Evolutionary conservation across 768 basidiomycete species (phyloP).

Genomic region (Thelephora aurantiotincta): DNA sequence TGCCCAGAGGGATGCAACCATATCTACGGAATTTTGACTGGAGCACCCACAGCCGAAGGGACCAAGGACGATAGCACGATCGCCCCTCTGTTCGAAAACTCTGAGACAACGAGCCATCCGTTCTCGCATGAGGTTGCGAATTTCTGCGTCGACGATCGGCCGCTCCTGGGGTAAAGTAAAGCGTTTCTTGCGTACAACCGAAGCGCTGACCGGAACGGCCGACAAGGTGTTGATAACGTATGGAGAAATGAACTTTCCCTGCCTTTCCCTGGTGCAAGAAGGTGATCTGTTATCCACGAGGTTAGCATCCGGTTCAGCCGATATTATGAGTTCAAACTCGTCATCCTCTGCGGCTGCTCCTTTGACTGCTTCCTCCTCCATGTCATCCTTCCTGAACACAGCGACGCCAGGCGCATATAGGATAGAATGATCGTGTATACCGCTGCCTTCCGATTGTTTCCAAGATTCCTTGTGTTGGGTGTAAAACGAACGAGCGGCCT

Average conservation of each 20-base stretch:
- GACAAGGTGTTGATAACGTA: slow-evolving; percentile 26
- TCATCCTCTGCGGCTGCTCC: slow-evolving; percentile 6
- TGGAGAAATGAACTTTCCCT: slow-evolving; percentile 21
- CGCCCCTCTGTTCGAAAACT: slow-evolving; percentile 27
- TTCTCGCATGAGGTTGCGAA: slow-evolving; percentile 28
- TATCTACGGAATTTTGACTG: slow-evolving; percentile 25
- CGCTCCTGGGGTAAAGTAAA: slow-evolving; percentile 19
- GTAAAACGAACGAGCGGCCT: slow-evolving; percentile 25
- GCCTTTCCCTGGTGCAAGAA: background rate
- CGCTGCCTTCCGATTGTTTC: slow-evolving; percentile 20
- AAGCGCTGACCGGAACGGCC: slow-evolving; percentile 28
- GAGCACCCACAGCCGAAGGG: slow-evolving; percentile 30
- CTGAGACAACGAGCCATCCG: slow-evolving; percentile 32
- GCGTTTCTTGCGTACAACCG: slow-evolving; percentile 25
- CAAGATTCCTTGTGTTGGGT: slow-evolving; percentile 18
- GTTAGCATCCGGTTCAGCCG: background rate
- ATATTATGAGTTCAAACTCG: background rate
- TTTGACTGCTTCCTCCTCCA: slow-evolving; percentile 5
- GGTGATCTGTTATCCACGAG: background rate
- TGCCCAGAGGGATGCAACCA: slow-evolving; percentile 31
- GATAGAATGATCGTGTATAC: slow-evolving; percentile 32
- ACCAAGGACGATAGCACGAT: slow-evolving; percentile 26
- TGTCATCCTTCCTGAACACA: slow-evolving; percentile 26
- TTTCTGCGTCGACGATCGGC: slow-evolving; percentile 23
- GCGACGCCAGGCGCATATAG: slow-evolving; percentile 30